Percentiles rank a stretch among this genome's conserved stretches.
Evolutionary conservation across 176 grass and related monocot genomes (phyloP).

Genomic region (Chloris gayana): DNA sequence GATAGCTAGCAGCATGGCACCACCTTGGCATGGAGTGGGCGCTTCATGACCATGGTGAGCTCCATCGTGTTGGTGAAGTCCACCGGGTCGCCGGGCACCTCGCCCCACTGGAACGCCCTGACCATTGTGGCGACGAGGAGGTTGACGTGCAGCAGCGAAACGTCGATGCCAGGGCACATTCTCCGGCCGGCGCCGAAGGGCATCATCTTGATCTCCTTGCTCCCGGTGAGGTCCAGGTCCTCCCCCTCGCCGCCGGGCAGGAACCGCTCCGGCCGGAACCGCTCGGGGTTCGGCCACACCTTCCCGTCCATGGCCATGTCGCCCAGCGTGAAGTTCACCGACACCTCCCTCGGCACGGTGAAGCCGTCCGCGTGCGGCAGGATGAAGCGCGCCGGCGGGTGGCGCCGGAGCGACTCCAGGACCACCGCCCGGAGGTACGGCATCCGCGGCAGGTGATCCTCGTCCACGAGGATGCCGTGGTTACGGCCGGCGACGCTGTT

Average conservation of each 20-base stretch:
- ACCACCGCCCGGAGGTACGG: slow-evolving; percentile 36
- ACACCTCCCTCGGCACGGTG: neutral
- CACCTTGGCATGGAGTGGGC: slow-evolving; percentile 20
- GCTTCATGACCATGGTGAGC: slow-evolving; percentile 64
- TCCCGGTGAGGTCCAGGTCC: slow-evolving; percentile 54
- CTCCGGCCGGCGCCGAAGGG: slow-evolving; percentile 56
- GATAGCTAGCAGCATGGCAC: too few relatives aligned
- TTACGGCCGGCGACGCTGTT: neutral
- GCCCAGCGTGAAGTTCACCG: slow-evolving; percentile 49
- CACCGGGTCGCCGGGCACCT: slow-evolving; percentile 45
- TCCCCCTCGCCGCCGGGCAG: slow-evolving; percentile 53
- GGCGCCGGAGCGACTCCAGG: neutral
- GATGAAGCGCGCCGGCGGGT: neutral
- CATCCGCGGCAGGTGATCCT: slow-evolving; percentile 42
- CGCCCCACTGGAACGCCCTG: slow-evolving; percentile 61
- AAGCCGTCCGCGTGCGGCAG: neutral
- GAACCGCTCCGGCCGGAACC: slow-evolving; percentile 60
- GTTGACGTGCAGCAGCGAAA: slow-evolving; percentile 64
- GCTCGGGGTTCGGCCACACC: slow-evolving; percentile 40
- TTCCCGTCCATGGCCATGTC: slow-evolving; percentile 49
- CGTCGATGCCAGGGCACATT: slow-evolving; percentile 55
- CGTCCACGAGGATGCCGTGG: slow-evolving; percentile 15
- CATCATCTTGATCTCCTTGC: slow-evolving; percentile 79
- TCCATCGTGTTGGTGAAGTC: slow-evolving; percentile 60
- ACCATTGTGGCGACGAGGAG: slow-evolving; percentile 66